These are phyloP conservation scores for sweet orange (Citrus sinensis) DNA, from an alignment of 345 rosid species.

Conservation along the genomic window DNA sequence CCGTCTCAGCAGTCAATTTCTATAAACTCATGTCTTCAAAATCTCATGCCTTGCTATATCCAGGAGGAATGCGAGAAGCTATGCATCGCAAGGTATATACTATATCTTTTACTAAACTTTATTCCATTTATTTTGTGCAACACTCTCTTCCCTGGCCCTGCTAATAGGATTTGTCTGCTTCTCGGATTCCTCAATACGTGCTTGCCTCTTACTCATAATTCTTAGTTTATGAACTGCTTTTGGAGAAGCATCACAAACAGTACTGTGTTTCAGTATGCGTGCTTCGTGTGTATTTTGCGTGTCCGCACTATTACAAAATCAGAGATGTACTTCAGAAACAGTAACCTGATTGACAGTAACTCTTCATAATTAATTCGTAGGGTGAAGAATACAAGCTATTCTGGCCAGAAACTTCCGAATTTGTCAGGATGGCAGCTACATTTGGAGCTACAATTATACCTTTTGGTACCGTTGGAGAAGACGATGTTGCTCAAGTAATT, in stretches of 20 bases:
- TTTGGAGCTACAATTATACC: slow-evolving; percentile 82
- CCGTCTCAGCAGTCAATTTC: slow-evolving; percentile 56
- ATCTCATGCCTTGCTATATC: slow-evolving; percentile 62
- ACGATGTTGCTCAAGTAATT: slow-evolving; percentile 60
- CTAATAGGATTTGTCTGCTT: too few relatives aligned
- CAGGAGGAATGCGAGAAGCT: slow-evolving; percentile 81
- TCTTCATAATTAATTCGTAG: slow-evolving; percentile 22
- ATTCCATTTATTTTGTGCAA: too few relatives aligned
- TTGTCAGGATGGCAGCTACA: slow-evolving; percentile 80
- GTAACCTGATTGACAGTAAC: background rate
- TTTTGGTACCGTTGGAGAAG: slow-evolving; percentile 75
- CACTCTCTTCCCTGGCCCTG: too few relatives aligned
- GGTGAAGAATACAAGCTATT: slow-evolving; percentile 74
- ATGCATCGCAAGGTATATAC: slow-evolving; percentile 49
- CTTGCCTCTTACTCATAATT: background rate
- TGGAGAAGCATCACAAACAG: background rate
- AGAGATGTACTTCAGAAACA: background rate
- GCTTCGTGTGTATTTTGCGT: too few relatives aligned
- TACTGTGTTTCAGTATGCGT: too few relatives aligned
- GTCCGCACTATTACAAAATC: rapidly evolving
- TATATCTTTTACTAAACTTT: background rate
- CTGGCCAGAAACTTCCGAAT: slow-evolving; percentile 78
- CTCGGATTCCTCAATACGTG: background rate
- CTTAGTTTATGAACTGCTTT: background rate
- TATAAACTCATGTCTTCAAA: slow-evolving; percentile 59